A percentile compares a stretch with the other conserved stretches of the same genome.
Evolutionary conservation across 2,329 filamentous ascomycete genomes (phyloP).

Genomic region (Phialophora verrucosa): DNA sequence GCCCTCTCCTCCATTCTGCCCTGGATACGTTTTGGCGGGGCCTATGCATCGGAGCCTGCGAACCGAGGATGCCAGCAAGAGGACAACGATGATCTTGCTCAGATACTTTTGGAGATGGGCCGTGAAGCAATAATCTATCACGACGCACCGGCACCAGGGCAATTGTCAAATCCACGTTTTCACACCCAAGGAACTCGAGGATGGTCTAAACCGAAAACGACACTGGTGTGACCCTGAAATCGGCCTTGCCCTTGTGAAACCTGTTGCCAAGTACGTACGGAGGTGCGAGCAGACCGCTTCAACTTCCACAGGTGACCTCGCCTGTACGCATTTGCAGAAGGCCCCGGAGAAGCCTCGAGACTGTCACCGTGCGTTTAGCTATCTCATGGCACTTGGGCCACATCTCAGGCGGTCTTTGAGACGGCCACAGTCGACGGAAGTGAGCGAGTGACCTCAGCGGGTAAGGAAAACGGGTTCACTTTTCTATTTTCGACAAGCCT

Average conservation of each 20-base stretch:
- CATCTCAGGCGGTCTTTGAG: background rate
- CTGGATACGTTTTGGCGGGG: background rate
- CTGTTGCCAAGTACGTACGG: constrained; percentile 4
- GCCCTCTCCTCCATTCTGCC: background rate
- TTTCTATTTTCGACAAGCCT: constrained; percentile 10
- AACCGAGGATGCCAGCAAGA: background rate
- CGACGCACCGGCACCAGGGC: background rate
- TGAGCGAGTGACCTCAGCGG: constrained; percentile 7
- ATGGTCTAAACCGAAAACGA: constrained; percentile 29
- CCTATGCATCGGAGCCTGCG: background rate
- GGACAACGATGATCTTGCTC: background rate
- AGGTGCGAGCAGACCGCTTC: background rate
- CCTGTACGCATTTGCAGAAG: background rate
- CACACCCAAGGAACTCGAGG: constrained; percentile 19
- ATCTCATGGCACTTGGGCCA: background rate
- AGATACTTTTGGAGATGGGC: background rate
- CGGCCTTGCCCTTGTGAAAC: constrained; percentile 24
- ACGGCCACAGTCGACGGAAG: background rate
- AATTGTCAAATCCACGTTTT: constrained; percentile 10
- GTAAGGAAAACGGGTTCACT: constrained; percentile 7
- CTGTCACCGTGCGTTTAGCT: background rate
- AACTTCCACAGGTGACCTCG: background rate
- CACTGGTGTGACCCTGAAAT: constrained; percentile 32
- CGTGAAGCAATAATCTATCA: background rate
- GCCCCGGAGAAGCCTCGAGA: background rate